phyloP scores from a whole-genome alignment of 2,329 filamentous ascomycete species.

The Penicillium frequentans region DNA sequence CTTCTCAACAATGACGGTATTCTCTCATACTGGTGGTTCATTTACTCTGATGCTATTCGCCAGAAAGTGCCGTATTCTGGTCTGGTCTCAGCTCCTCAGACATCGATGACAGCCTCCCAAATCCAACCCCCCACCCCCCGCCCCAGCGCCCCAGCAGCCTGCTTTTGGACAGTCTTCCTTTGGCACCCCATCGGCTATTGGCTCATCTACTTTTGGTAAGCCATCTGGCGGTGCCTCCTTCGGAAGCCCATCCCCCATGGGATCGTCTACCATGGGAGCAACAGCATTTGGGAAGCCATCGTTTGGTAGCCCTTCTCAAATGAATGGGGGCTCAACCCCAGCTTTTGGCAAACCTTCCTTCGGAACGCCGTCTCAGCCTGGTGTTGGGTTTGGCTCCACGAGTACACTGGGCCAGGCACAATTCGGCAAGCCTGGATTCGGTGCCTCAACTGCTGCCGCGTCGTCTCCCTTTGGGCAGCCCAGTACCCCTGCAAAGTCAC shows the following conservation, averaged over 20 bases:
- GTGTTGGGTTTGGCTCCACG: constrained; percentile 3
- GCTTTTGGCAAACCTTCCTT: constrained; percentile 37
- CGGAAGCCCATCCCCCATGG: constrained; percentile 25
- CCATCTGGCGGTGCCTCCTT: constrained; percentile 25
- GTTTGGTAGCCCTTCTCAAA: constrained; percentile 31
- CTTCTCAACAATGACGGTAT: constrained; percentile 86
- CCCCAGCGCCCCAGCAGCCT: constrained; percentile 18
- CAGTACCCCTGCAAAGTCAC: constrained; percentile 26
- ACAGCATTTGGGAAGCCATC: constrained; percentile 31
- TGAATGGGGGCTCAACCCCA: constrained; percentile 26
- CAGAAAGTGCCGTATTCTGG: constrained; percentile 72
- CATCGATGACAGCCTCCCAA: constrained; percentile 16
- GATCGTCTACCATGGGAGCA: constrained; percentile 22
- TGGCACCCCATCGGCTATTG: constrained; percentile 28
- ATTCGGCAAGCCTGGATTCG: constrained; percentile 38
- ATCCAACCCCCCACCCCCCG: constrained; percentile 8
- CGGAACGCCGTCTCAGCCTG: constrained; percentile 29
- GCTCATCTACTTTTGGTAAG: constrained; percentile 38
- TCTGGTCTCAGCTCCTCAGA: constrained; percentile 46
- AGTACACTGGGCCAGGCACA: constrained; percentile 33
- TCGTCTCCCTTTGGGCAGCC: constrained; percentile 34
- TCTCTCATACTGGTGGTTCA: constrained; percentile 83
- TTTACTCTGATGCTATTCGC: constrained; percentile 84
- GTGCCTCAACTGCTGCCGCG: constrained; percentile 8
- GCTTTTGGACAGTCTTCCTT: constrained; percentile 30